Evolutionary conservation across 2,329 filamentous ascomycete genomes (phyloP).

Genomic region (Samsoniella hepiali): DNA sequence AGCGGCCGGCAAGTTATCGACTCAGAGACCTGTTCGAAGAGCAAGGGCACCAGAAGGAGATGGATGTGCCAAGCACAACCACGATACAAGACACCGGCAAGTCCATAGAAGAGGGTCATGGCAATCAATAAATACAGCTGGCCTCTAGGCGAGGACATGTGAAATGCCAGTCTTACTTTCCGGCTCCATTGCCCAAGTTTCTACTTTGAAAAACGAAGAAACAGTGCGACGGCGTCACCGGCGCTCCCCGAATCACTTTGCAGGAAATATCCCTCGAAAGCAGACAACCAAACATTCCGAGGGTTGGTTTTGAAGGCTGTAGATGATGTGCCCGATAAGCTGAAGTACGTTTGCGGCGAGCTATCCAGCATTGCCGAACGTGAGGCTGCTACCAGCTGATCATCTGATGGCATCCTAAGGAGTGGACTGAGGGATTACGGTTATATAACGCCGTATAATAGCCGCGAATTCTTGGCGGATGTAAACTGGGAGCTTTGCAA

Average conservation of each 20-base stretch:
- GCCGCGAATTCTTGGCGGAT: too few species aligned
- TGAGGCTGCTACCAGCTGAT: not conserved
- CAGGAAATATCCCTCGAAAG: not conserved
- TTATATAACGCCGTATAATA: too few species aligned
- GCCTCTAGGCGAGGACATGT: too few species aligned
- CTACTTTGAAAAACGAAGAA: too few species aligned
- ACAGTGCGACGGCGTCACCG: too few species aligned
- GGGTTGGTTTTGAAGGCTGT: not conserved
- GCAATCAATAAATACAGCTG: too few species aligned
- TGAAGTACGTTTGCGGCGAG: not conserved
- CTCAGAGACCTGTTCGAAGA: conserved; percentile 10
- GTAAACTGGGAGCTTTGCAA: too few species aligned
- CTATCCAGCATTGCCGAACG: not conserved
- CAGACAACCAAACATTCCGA: not conserved
- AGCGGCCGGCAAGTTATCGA: conserved; percentile 17
- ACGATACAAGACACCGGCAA: not conserved
- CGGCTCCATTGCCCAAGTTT: too few species aligned
- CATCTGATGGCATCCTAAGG: not conserved
- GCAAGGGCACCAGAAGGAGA: not conserved
- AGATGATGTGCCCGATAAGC: not conserved
- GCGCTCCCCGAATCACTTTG: too few species aligned
- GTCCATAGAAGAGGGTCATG: too few species aligned
- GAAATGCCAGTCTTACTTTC: too few species aligned
- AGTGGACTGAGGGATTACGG: not conserved
- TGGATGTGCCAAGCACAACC: conserved; percentile 2